Evolutionary conservation across 148 eudicot genomes (phyloP).

Genomic region (Fagopyrum tataricum): DNA sequence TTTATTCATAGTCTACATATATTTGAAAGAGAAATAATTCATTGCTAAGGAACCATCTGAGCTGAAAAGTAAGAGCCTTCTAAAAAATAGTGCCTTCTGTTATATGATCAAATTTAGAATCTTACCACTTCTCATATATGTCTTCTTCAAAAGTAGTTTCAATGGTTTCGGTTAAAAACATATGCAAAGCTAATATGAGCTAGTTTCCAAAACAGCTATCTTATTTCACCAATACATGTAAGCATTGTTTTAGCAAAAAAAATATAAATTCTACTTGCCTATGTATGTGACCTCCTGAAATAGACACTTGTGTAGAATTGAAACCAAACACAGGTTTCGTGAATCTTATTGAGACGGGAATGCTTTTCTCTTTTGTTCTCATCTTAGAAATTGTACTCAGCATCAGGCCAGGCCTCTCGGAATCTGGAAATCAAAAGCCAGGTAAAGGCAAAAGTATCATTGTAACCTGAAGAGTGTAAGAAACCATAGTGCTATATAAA

Average conservation of each 20-base stretch:
- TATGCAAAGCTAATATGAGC: background rate
- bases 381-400: constrained; percentile 57
- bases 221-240: background rate
- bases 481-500: background rate
- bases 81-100: background rate
- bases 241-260: background rate
- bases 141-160: background rate
- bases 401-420: constrained; percentile 61
- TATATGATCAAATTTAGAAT: background rate
- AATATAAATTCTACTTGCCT: constrained; percentile 27
- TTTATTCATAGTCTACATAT: background rate
- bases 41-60: background rate
- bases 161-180: background rate
- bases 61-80: background rate
- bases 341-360: constrained; percentile 53
- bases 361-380: constrained; percentile 54
- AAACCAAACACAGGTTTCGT: constrained; percentile 84
- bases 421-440: constrained; percentile 43
- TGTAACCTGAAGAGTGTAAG: background rate
- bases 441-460: background rate
- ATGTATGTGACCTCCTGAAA: constrained; percentile 59
- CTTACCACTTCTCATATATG: background rate
- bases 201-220: background rate
- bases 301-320: constrained; percentile 63
- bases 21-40: background rate